Evolutionary conservation across 1,284 basidiomycete genomes (phyloP).

Genomic region (Sphaerobolus stellatus): DNA sequence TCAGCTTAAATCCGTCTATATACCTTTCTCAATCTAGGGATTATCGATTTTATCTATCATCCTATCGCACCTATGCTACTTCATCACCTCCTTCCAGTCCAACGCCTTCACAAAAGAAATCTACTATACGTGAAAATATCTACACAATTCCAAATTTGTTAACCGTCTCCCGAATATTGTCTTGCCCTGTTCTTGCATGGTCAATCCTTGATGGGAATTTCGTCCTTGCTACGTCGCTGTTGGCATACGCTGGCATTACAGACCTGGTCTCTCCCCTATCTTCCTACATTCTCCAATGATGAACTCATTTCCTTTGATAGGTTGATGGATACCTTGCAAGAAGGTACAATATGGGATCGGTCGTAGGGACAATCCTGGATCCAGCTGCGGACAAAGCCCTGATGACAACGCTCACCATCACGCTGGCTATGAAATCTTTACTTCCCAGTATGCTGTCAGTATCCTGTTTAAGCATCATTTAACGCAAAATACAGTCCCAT

Average conservation of each 20-base stretch:
- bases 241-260: constrained; percentile 87
- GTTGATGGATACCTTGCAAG: constrained; percentile 91
- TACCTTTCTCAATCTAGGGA: too few relatives aligned
- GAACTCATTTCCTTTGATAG: constrained; percentile 38
- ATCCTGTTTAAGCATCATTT: not conserved
- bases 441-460: constrained; percentile 66
- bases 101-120: not conserved
- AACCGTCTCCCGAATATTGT: constrained; percentile 81
- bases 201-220: constrained; percentile 87
- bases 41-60: too few relatives aligned
- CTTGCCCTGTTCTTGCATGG: constrained; percentile 90
- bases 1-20: too few relatives aligned
- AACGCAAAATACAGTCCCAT: constrained; percentile 55
- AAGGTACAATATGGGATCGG: constrained; percentile 80
- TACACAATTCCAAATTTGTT: constrained; percentile 94
- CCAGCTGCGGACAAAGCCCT: constrained; percentile 96
- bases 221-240: constrained; percentile 72
- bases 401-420: constrained; percentile 92
- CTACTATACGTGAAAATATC: constrained; percentile 75
- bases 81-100: too few relatives aligned
- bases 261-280: constrained; percentile 68
- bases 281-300: not conserved
- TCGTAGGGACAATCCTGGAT: constrained; percentile 93
- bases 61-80: too few relatives aligned
- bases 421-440: constrained; percentile 79